These are phyloP conservation scores for Venturia nashicola DNA, from an alignment of 2,329 filamentous ascomycete species.

Conservation along the genomic window DNA sequence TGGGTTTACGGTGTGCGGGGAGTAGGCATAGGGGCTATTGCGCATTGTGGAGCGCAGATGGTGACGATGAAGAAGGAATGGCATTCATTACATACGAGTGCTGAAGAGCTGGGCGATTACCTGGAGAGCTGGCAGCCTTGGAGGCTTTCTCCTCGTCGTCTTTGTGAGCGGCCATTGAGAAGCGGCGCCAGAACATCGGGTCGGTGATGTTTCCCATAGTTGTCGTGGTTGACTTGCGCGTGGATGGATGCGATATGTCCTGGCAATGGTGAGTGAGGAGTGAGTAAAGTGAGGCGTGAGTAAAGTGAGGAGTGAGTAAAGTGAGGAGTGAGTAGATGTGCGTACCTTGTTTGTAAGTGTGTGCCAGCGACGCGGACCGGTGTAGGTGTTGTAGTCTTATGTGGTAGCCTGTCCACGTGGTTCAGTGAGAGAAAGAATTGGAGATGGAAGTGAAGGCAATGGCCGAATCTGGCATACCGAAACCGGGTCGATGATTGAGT, in stretches of 20 bases:
- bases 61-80: neutral
- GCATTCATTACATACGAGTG: constrained; percentile 24
- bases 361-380: neutral
- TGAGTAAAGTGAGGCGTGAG: neutral
- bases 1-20: neutral
- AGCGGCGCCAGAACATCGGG: constrained; percentile 48
- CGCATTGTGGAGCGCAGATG: neutral
- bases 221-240: neutral
- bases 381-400: neutral
- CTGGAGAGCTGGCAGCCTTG: neutral
- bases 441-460: neutral
- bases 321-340: neutral
- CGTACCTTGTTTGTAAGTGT: neutral
- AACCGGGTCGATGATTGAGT: neutral
- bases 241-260: neutral
- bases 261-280: neutral
- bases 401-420: no score
- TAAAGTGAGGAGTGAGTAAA: neutral
- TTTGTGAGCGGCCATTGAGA: constrained; percentile 44
- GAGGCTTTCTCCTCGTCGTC: constrained; percentile 32
- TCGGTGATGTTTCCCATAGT: constrained; percentile 30
- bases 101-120: constrained; percentile 17
- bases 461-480: neutral
- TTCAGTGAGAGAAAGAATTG: neutral
- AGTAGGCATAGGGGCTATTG: neutral